phyloP scores from a whole-genome alignment of 1,284 basidiomycete genomes.

The Crucibulum cyathiforme region DNA sequence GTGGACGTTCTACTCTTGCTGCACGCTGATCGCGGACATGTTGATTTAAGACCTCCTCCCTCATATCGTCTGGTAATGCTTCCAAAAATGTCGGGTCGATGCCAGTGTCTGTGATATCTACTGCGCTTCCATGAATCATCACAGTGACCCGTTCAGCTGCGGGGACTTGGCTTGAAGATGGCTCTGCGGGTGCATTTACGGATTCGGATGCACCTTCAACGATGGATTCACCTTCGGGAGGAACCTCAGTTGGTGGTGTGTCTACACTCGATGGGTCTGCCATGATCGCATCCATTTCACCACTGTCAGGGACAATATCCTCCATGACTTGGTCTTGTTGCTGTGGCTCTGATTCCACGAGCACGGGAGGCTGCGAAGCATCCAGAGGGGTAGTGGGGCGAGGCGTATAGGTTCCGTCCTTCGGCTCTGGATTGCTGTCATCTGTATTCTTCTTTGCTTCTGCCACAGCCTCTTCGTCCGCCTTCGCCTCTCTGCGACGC shows the following conservation, averaged over 20 bases:
- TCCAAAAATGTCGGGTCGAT: conserved; percentile 99
- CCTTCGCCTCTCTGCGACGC: conserved; percentile 48
- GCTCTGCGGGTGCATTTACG: conserved; percentile 21
- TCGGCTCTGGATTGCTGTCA: not conserved
- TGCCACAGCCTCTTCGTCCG: conserved; percentile 28
- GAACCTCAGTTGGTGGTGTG: not conserved
- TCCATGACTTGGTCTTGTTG: conserved; percentile 31
- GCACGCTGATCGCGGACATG: conserved; percentile 92
- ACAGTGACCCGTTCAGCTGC: conserved; percentile 73
- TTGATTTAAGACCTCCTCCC: conserved; percentile 97
- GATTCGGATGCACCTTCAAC: conserved; percentile 18
- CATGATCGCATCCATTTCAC: conserved; percentile 51
- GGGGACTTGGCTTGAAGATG: conserved; percentile 26
- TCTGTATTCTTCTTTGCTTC: conserved; percentile 2
- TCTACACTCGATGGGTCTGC: conserved; percentile 29
- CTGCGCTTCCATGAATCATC: conserved; percentile 88
- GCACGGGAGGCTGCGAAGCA: not conserved
- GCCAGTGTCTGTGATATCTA: conserved; percentile 98
- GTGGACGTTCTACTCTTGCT: conserved; percentile 71
- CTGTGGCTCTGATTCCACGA: conserved; percentile 3
- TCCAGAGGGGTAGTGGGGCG: not conserved
- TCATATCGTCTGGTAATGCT: conserved; percentile 97
- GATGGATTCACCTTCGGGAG: conserved; percentile 11
- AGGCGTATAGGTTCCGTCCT: not conserved
- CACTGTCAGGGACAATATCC: conserved; percentile 16